These are phyloP conservation scores for Thozetella sp. DNA, from an alignment of 495 filamentous ascomycete species.

Conservation along the genomic window DNA sequence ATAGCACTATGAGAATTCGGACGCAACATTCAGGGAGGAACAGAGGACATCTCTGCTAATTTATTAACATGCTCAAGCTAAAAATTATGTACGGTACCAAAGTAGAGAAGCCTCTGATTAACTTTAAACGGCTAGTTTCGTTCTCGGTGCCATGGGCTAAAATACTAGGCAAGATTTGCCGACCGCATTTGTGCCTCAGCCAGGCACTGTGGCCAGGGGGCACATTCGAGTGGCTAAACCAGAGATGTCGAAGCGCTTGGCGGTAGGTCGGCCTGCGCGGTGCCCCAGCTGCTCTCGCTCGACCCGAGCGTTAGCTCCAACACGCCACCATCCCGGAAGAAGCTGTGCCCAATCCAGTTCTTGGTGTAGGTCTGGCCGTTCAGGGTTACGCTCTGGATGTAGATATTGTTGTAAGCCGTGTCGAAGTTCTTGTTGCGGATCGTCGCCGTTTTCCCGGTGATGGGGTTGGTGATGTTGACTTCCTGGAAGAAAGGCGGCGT, in stretches of 20 bases:
- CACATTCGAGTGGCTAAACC: no score
- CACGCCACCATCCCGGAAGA: constrained; percentile 64
- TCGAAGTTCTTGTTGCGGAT: constrained; percentile 64
- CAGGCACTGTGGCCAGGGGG: no score
- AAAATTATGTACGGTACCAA: no score
- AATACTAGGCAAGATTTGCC: no score
- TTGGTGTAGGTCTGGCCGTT: constrained; percentile 62
- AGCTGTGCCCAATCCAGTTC: constrained; percentile 68
- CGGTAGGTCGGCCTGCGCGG: constrained; percentile 58
- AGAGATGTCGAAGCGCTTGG: constrained; percentile 45
- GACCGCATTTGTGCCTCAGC: no score
- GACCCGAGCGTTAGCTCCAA: constrained; percentile 62
- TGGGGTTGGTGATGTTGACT: constrained; percentile 56
- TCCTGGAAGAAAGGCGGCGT: constrained; percentile 63
- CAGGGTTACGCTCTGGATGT: constrained; percentile 65
- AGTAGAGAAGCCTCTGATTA: no score
- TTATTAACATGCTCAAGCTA: no score
- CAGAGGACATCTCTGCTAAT: no score
- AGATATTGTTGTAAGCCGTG: constrained; percentile 59
- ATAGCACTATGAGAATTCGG: no score
- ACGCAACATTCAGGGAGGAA: no score
- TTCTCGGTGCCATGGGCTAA: no score
- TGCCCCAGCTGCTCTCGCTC: constrained; percentile 66
- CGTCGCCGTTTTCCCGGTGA: constrained; percentile 64
- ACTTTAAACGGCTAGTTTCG: no score